Conservation (phyloP, 2,329 filamentous ascomycete species). For the Plenodomus lindquistii region DNA sequence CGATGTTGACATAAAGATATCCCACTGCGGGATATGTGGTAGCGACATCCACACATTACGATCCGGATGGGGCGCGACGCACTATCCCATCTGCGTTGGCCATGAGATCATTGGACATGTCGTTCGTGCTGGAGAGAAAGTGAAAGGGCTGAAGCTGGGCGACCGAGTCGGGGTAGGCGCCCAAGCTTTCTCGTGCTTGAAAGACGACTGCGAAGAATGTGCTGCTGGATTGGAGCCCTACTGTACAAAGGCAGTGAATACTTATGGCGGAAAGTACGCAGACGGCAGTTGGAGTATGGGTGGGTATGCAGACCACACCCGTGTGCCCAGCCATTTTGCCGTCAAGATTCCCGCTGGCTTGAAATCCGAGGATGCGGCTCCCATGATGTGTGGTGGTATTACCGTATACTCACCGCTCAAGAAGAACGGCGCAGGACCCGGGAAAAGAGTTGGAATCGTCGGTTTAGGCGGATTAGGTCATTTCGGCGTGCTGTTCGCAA, state of each 20-base stretch:
- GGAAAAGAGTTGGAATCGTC: slow-evolving; percentile 71
- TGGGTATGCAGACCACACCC: slow-evolving; percentile 61
- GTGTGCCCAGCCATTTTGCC: slow-evolving; percentile 62
- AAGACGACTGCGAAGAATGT: slow-evolving; percentile 58
- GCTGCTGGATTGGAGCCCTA: slow-evolving; percentile 49
- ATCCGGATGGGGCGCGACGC: slow-evolving; percentile 51
- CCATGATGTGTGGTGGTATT: slow-evolving; percentile 77
- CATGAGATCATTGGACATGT: slow-evolving; percentile 49
- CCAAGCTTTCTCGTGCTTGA: slow-evolving; percentile 54
- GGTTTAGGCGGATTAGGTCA: slow-evolving; percentile 77
- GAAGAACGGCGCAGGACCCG: slow-evolving; percentile 68
- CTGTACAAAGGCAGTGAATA: slow-evolving; percentile 56
- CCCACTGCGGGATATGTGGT: slow-evolving; percentile 42
- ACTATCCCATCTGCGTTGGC: slow-evolving; percentile 48
- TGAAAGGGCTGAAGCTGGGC: slow-evolving; percentile 59
- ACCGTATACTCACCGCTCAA: slow-evolving; percentile 73
- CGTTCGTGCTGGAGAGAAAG: slow-evolving; percentile 39
- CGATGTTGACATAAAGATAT: slow-evolving; percentile 42
- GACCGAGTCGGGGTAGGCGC: slow-evolving; percentile 62
- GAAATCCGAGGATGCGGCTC: slow-evolving; percentile 59
- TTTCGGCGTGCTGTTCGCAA: slow-evolving; percentile 72
- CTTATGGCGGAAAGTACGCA: slow-evolving; percentile 62
- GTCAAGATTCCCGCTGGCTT: slow-evolving; percentile 60
- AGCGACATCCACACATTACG: slow-evolving; percentile 45
- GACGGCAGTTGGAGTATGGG: slow-evolving; percentile 67